Conservation (phyloP, 352 stramenopile species). For the Globisporangium cederbergense region DNA sequence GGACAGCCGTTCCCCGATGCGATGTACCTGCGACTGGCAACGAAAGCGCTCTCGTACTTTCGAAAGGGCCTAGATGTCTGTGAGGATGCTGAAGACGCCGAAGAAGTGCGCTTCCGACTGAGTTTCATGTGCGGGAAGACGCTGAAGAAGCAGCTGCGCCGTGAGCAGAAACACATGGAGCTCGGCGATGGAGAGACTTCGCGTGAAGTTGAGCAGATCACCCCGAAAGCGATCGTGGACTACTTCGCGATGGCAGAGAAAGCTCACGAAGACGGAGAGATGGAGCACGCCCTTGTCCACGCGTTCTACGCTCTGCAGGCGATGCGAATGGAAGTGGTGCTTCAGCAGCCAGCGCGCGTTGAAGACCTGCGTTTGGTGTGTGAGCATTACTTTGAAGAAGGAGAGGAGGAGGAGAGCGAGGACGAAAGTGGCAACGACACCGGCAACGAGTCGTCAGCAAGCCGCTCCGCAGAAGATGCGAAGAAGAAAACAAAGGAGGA, state of each 20-base stretch:
- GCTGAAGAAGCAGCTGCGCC: constrained; percentile 45
- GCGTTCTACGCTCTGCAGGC: constrained; percentile 75
- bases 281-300: constrained; percentile 71
- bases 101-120: constrained; percentile 63
- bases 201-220: not conserved
- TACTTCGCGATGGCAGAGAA: constrained; percentile 59
- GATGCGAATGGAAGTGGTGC: constrained; percentile 52
- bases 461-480: constrained; percentile 1
- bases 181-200: not conserved
- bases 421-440: constrained; percentile 10
- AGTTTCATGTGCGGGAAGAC: constrained; percentile 77
- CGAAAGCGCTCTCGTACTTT: constrained; percentile 37
- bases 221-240: constrained; percentile 32
- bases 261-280: constrained; percentile 51
- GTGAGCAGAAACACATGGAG: constrained; percentile 2
- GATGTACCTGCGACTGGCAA: constrained; percentile 29
- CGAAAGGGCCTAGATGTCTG: constrained; percentile 32
- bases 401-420: constrained; percentile 23
- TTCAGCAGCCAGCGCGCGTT: constrained; percentile 23
- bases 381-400: constrained; percentile 59
- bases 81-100: constrained; percentile 24
- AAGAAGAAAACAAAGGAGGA: constrained; percentile 7
- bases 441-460: constrained; percentile 10
- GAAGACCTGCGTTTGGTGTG: constrained; percentile 37
- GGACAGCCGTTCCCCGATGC: constrained; percentile 23